Conservation (phyloP, 1,284 basidiomycete species). For the Ceratobasidium sp. region DNA sequence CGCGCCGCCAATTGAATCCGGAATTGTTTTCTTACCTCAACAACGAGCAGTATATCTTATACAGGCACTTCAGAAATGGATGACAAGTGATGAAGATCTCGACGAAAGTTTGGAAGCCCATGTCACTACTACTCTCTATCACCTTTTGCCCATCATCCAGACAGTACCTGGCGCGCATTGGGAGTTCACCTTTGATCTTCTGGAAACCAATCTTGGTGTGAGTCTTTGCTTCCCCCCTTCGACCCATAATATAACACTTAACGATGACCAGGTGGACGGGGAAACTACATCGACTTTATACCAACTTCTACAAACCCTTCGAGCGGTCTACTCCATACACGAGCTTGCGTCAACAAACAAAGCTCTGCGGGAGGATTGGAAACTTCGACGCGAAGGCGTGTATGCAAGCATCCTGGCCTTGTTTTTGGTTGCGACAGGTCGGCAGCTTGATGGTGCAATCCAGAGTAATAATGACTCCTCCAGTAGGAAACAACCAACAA, state of each 20-base stretch:
- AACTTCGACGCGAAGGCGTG: constrained; percentile 68
- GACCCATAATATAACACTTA: neutral
- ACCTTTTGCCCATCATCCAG: constrained; percentile 91
- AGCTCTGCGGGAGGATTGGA: constrained; percentile 77
- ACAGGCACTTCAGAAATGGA: constrained; percentile 88
- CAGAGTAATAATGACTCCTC: neutral
- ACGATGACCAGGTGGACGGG: constrained; percentile 14
- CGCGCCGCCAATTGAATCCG: constrained; percentile 84
- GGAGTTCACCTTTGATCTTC: constrained; percentile 91
- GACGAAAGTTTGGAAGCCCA: constrained; percentile 83
- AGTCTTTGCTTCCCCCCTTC: constrained; percentile 50
- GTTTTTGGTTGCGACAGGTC: constrained; percentile 69
- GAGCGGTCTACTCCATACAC: constrained; percentile 76
- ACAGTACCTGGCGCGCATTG: constrained; percentile 90
- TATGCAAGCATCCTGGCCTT: constrained; percentile 73
- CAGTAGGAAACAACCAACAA: constrained; percentile 24
- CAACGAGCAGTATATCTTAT: constrained; percentile 91
- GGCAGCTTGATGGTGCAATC: constrained; percentile 50
- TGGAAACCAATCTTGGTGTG: constrained; percentile 92
- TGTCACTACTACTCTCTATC: constrained; percentile 80
- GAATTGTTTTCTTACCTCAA: constrained; percentile 88
- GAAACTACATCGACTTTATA: constrained; percentile 17
- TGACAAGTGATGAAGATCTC: constrained; percentile 72
- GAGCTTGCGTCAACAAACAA: constrained; percentile 83
- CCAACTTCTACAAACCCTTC: constrained; percentile 75